Base-by-base conservation (phyloP, 495 filamentous ascomycete species). In the Aspergillus indologenus region DNA sequence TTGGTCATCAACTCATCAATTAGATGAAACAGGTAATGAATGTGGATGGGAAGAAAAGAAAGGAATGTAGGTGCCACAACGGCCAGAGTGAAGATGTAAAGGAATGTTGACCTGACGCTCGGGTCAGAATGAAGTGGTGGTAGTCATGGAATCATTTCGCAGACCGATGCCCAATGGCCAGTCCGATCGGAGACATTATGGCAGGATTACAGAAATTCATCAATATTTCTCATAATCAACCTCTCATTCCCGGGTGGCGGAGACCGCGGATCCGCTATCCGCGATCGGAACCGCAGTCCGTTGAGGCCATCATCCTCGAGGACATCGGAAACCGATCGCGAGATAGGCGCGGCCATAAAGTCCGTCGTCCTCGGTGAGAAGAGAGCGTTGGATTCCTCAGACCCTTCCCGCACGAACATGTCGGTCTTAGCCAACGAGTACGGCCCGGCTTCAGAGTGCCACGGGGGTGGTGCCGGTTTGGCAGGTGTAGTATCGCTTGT, bases 211-310 rank as follows among this genome's bases (percentile, higher is more conserved):
- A 79, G 64, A 67, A 82, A 75, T 65, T 81, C 80, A 63, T 79
- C 79, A 64, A 82, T 82, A 61, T 70, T 81, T 68, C 80, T 77
- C 71, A 80, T 78, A 55, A 81, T 81, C 53, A 79, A 63, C 19
- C 74, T 70, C 60, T 81, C 80, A 11, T 71, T 71, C 45, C 73
- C 75, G 26, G 69, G 68, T 15, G 74, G 74, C 45, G 80, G 80
- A 17, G 79, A 81, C 59, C 80, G 71, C 2, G 80, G 80, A 66
- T 82, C 80, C 3, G 70, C 67, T 45, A 72, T 67, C 52, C 69
- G 55, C 3, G 65, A 40, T 11, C 63, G 70, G 59, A 76, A 75
- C 17, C 67, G 55, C 17, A 69, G 65, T 4, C 68, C 60, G 20
- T 57, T 61, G 1, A 68, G 60, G 2, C 46, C 65, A 26, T 65